Conservation (phyloP, 129 eudicot genomes). For the Pittosporum tobira region DNA sequence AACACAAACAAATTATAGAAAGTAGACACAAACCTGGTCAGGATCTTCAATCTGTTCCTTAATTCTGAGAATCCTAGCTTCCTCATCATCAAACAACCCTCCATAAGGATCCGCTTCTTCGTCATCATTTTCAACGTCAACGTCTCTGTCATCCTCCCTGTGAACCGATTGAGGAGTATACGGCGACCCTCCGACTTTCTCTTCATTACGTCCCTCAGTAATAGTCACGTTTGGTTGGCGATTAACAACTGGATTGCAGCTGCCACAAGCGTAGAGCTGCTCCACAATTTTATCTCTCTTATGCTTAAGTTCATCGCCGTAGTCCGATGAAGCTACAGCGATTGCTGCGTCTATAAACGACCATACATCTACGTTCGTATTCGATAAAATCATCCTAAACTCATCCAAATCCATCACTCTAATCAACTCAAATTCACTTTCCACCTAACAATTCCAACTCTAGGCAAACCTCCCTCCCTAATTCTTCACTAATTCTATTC, state of each 20-base stretch:
- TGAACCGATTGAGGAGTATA: conserved; percentile 38
- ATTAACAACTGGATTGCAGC: conserved; percentile 22
- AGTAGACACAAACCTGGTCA: conserved; percentile 32
- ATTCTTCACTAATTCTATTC: too few species aligned
- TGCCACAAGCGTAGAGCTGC: conserved; percentile 45
- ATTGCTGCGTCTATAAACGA: conserved; percentile 63
- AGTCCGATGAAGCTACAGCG: conserved; percentile 47
- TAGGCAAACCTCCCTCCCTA: too few species aligned
- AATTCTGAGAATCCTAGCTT: conserved; percentile 39
- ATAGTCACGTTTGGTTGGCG: not conserved
- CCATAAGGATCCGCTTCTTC: conserved; percentile 51
- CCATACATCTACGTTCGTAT: conserved; percentile 56
- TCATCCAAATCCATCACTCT: conserved; percentile 53
- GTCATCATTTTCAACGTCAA: conserved; percentile 29
- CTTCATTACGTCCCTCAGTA: conserved; percentile 15
- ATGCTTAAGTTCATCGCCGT: conserved; percentile 42
- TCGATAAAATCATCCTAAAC: conserved; percentile 42
- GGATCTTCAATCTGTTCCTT: conserved; percentile 83
- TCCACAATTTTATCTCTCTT: conserved; percentile 57
- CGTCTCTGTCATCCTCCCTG: conserved; percentile 24
- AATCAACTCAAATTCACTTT: too few species aligned
- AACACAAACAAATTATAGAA: not conserved
- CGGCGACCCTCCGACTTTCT: conserved; percentile 25
- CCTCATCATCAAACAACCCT: conserved; percentile 70
- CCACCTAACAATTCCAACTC: too few species aligned